Evolutionary conservation across 768 basidiomycete genomes (phyloP).

Genomic region (Kwoniella bestiolae): DNA sequence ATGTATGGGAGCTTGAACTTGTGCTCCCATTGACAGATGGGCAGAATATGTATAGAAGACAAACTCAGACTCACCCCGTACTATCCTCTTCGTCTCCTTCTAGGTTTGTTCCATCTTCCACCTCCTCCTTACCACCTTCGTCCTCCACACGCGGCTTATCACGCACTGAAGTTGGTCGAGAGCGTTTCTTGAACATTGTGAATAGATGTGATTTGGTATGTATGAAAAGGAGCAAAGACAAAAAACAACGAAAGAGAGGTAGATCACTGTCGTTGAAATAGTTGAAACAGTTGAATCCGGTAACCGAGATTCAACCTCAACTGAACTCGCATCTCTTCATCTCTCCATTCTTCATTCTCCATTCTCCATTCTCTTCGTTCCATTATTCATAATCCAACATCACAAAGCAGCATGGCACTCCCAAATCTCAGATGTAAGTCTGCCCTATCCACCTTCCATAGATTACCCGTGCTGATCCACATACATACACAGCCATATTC

Average conservation of each 20-base stretch:
- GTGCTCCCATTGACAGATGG: too few species aligned
- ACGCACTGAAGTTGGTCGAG: constrained; percentile 53
- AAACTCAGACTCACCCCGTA: constrained; percentile 39
- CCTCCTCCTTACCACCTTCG: constrained; percentile 6
- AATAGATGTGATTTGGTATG: neutral
- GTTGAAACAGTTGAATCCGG: too few species aligned
- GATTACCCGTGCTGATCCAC: neutral
- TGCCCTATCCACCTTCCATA: too few species aligned
- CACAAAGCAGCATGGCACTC: constrained; percentile 47
- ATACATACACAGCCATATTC: constrained; percentile 49
- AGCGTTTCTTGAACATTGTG: constrained; percentile 59
- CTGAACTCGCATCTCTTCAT: too few species aligned
- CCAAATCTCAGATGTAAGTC: constrained; percentile 53
- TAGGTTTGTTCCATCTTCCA: constrained; percentile 11
- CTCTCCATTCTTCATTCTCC: too few species aligned
- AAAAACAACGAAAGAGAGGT: neutral
- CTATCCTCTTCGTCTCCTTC: constrained; percentile 27
- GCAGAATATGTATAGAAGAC: neutral
- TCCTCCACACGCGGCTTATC: constrained; percentile 35
- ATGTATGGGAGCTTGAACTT: too few species aligned
- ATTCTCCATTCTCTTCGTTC: too few species aligned
- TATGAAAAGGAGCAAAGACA: neutral
- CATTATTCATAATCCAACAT: too few species aligned
- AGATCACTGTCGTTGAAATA: too few species aligned
- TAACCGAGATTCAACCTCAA: too few species aligned